A percentile compares a stretch with the other conserved stretches of the same genome.
Conservation (phyloP, 2,329 filamentous ascomycete species). For the Cadophora sp. region DNA sequence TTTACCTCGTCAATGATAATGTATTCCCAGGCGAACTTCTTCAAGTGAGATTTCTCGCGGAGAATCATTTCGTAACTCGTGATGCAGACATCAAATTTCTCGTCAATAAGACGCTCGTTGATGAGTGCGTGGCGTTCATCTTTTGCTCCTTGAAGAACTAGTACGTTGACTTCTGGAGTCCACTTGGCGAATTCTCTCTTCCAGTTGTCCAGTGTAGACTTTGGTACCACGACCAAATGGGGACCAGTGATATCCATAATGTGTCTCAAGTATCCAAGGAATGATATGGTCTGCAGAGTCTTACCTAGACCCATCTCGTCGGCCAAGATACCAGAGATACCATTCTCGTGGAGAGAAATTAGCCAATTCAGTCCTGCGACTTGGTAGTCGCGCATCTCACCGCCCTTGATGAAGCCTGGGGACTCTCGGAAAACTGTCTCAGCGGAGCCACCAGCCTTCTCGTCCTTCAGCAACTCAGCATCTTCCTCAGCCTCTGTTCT, state of each 20-base stretch:
- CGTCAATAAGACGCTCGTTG: slow-evolving; percentile 87
- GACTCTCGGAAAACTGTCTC: slow-evolving; percentile 95
- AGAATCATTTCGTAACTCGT: slow-evolving; percentile 99
- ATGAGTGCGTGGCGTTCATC: slow-evolving; percentile 90
- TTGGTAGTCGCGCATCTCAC: slow-evolving; percentile 96
- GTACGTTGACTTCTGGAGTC: slow-evolving; percentile 94
- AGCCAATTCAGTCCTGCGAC: slow-evolving; percentile 96
- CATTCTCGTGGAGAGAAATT: slow-evolving; percentile 96
- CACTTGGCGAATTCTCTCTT: slow-evolving; percentile 91
- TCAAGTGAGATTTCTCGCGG: slow-evolving; percentile 90
- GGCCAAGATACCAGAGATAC: slow-evolving; percentile 96
- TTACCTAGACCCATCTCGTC: slow-evolving; percentile 99
- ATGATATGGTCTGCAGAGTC: slow-evolving; percentile 96
- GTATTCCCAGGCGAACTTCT: slow-evolving; percentile 99
- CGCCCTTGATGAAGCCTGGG: slow-evolving; percentile 82
- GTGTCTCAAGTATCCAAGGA: slow-evolving; percentile 92
- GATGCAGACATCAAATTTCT: slow-evolving; percentile 97
- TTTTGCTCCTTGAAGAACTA: slow-evolving; percentile 94
- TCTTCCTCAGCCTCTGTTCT: slow-evolving; percentile 98
- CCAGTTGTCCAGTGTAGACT: slow-evolving; percentile 99
- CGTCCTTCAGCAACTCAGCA: slow-evolving; percentile 84
- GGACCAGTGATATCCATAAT: slow-evolving; percentile 89
- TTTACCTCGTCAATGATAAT: slow-evolving; percentile 92
- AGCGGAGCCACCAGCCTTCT: slow-evolving; percentile 84
- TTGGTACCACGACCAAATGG: slow-evolving; percentile 90